These are phyloP conservation scores for Pseudozyma tsukubaensis DNA, from an alignment of 1,284 basidiomycete species.

Conservation along the genomic window DNA sequence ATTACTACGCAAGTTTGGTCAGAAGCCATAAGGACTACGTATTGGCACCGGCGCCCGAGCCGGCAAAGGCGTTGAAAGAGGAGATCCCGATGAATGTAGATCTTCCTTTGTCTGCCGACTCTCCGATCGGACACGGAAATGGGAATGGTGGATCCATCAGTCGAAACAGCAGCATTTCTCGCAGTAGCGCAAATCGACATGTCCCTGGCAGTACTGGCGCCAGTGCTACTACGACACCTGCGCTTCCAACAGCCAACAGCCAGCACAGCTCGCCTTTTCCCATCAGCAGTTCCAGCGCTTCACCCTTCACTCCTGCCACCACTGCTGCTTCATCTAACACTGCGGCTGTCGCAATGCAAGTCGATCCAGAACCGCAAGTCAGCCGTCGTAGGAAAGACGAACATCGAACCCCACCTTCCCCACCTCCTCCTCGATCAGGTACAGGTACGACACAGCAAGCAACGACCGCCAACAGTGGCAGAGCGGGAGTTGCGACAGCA, in stretches of 20 bases:
- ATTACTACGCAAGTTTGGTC: constrained; percentile 66
- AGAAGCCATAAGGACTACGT: constrained; percentile 50
- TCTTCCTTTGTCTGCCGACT: neutral
- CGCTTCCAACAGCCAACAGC: constrained; percentile 8
- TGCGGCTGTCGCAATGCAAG: constrained; percentile 26
- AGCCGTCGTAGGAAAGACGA: constrained; percentile 25
- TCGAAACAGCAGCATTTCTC: constrained; percentile 8
- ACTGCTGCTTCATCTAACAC: constrained; percentile 4
- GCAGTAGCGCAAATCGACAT: neutral
- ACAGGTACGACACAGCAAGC: neutral
- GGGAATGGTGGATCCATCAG: neutral
- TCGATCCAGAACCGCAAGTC: constrained; percentile 9
- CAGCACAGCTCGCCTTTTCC: constrained; percentile 38
- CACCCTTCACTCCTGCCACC: constrained; percentile 19
- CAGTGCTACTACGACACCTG: constrained; percentile 4
- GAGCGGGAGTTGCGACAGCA: neutral
- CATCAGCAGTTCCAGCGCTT: constrained; percentile 19
- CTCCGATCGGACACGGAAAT: too few species aligned
- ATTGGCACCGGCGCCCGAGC: constrained; percentile 16
- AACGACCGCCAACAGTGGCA: too few species aligned
- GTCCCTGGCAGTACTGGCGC: neutral
- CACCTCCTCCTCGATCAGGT: neutral
- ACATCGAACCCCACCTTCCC: constrained; percentile 29
- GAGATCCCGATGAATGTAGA: neutral
- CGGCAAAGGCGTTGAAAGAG: neutral